Evolutionary conservation across 2,329 filamentous ascomycete genomes (phyloP), one percentile per base, ranked within the genome.

Genomic region (Ceratocystis cubensis): DNA sequence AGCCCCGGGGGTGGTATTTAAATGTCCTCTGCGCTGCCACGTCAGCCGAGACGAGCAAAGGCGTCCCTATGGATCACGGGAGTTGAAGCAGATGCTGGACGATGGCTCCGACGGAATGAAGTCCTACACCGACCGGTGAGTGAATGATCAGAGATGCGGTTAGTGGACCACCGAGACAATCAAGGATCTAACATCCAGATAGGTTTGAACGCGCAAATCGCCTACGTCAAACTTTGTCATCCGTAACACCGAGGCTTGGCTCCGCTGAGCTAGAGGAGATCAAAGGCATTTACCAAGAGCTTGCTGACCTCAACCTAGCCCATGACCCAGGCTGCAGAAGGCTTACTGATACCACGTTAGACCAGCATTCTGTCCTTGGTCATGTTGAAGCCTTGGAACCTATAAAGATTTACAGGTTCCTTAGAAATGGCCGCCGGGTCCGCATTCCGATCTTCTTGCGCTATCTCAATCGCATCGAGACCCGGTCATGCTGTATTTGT

Each of bases 381-480:
- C 8, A 3, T 17, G 50, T 15, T 13, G 50, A 30, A 28, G 50
- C 17, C 46, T 7, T 30, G 25, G 50, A 56, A 25, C 50, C 50
- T 5, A 28, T 56, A 17, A 61, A 45, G 53, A 41, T 44, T 15
- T 53, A 45, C 46, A 50, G 33, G 28, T 59, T 66, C 17, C 17
- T 22, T 8, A 17, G 65, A 5, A 53, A 53, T 41, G 44, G 57
- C 8, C 28, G 5, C 41, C 37, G 37, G 6, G 25, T 48, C 13
- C 64, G 45, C 17, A 63, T 57, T 15, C 65, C 61, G 5, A 22
- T 66, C 25, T 63, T 66, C n/a, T 5, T 46, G 28, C 59, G 59
- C 22, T 66, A 66, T 30, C 50, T 66, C 8, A 37, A 63, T 20
- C 61, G 61, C 2, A 33, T 20, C 33, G 33, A 30, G 13, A 46